Conservation (phyloP, 441 rosid genomes). For the Geranium incanum region DNA sequence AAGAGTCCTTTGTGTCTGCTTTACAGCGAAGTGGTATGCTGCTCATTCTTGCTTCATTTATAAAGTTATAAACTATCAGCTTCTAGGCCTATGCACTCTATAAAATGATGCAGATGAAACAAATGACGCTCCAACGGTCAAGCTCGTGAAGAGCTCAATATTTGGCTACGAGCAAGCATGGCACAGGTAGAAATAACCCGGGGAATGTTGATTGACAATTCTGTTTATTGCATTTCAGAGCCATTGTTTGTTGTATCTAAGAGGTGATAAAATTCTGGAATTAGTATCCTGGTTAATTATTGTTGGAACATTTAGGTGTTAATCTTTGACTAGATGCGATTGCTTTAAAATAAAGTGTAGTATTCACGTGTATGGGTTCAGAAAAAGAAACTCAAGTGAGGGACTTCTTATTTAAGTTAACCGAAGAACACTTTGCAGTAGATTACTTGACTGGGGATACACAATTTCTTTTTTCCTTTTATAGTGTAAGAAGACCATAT, state of each 20-base stretch:
- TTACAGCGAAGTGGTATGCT: conserved; percentile 64
- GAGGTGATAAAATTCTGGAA: background rate
- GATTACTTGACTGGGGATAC: background rate
- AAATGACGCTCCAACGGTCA: conserved; percentile 50
- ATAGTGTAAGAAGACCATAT: background rate
- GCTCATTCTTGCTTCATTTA: conserved; percentile 12
- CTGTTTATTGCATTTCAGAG: conserved; percentile 12
- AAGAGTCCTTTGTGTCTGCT: conserved; percentile 76
- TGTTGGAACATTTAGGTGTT: background rate
- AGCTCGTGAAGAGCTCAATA: conserved; percentile 79
- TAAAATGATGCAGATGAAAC: conserved; percentile 52
- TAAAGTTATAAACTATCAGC: conserved; percentile 19
- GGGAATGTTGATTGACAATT: conserved; percentile 8
- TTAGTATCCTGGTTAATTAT: background rate
- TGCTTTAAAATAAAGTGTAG: background rate
- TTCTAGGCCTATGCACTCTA: conserved; percentile 24
- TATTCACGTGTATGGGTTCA: background rate
- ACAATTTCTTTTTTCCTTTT: background rate
- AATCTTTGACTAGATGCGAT: background rate
- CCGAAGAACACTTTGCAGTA: background rate
- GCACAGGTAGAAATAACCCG: conserved; percentile 60
- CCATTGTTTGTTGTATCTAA: conserved; percentile 4
- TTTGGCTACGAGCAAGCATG: conserved; percentile 99
- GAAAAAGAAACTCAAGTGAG: background rate
- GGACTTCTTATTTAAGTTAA: background rate